Evolutionary conservation across 306 rosid species (phyloP).

Genomic region (Glycyrrhiza uralensis): DNA sequence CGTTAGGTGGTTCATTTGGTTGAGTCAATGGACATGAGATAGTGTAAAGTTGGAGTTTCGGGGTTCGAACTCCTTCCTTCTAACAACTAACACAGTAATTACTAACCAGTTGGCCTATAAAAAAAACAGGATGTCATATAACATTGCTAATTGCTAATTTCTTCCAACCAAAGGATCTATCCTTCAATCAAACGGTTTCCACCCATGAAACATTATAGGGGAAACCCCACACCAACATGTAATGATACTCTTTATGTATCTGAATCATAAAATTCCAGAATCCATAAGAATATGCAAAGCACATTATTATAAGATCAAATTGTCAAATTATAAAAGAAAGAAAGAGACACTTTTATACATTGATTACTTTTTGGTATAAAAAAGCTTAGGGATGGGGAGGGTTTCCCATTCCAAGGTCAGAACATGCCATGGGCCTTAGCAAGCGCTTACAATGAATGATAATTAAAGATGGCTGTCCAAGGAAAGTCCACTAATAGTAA

Average conservation of each 20-base stretch:
- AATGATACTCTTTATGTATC: not conserved
- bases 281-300: not conserved
- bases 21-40: too few species aligned
- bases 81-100: too few species aligned
- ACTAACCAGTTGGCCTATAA: too few species aligned
- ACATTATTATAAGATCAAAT: not conserved
- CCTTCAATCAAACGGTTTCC: not conserved
- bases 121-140: not conserved
- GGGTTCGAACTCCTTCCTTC: too few species aligned
- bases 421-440: not conserved
- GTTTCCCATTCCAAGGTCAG: not conserved
- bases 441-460: not conserved
- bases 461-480: not conserved
- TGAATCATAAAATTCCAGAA: not conserved
- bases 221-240: not conserved
- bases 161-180: not conserved
- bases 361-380: not conserved
- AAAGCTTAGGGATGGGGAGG: not conserved
- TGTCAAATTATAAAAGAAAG: not conserved
- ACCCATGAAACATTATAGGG: not conserved
- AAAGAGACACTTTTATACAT: not conserved
- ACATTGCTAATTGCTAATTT: not conserved
- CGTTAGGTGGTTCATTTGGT: too few species aligned
- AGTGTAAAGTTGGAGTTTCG: too few species aligned
- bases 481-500: not conserved